These are phyloP conservation scores for Daldinia vernicosa DNA, from an alignment of 495 filamentous ascomycete species.

Conservation along the genomic window DNA sequence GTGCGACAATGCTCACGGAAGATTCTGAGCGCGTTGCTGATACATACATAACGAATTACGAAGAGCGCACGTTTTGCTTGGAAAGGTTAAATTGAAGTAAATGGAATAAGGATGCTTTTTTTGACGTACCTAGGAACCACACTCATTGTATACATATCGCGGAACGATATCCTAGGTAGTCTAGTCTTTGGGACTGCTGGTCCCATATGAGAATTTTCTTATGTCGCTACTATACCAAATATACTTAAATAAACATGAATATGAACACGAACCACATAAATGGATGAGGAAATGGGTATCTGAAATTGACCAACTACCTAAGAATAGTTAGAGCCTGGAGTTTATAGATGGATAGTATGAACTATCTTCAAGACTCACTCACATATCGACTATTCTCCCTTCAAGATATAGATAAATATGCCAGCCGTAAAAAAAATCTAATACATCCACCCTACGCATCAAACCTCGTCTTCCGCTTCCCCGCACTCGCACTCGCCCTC, in stretches of 20 bases:
- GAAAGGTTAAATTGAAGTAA: not conserved
- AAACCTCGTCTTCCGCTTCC: constrained; percentile 60
- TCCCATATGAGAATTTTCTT: constrained; percentile 28
- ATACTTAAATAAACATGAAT: not conserved
- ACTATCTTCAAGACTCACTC: not conserved
- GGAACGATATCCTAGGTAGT: constrained; percentile 25
- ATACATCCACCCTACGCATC: constrained; percentile 49
- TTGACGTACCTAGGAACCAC: constrained; percentile 35
- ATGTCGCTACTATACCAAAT: constrained; percentile 28
- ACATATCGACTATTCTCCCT: not conserved
- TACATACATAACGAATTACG: constrained; percentile 12
- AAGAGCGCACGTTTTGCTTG: constrained; percentile 14
- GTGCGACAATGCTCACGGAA: constrained; percentile 71
- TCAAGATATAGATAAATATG: not conserved
- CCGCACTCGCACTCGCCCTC: constrained; percentile 47
- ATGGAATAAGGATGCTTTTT: constrained; percentile 1
- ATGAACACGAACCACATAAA: not conserved
- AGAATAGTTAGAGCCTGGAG: not conserved
- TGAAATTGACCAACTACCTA: constrained; percentile 18
- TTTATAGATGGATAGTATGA: not conserved
- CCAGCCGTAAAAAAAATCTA: not conserved
- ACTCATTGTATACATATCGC: constrained; percentile 39
- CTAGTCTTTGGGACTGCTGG: constrained; percentile 7
- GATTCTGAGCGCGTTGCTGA: constrained; percentile 27
- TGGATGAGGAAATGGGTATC: constrained; percentile 27